A percentile compares a stretch with the other conserved stretches of the same genome.
Evolutionary conservation across 306 rosid genomes (phyloP).

Genomic region (Inga laurina): DNA sequence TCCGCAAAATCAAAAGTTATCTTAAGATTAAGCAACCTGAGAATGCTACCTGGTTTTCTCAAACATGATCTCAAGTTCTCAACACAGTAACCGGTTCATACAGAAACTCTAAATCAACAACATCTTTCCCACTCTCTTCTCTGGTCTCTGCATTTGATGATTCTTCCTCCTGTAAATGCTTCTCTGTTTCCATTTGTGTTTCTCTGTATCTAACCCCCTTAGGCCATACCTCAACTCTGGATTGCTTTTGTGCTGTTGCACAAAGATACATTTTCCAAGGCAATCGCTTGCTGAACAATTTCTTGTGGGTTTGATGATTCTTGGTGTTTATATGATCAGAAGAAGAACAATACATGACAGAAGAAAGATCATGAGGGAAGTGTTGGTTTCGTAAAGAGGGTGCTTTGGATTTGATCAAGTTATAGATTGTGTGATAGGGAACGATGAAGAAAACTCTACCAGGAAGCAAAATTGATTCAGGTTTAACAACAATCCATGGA

Average conservation of each 20-base stretch:
- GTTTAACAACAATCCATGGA: constrained; percentile 76
- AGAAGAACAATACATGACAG: neutral
- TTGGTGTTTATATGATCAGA: constrained; percentile 40
- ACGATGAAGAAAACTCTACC: constrained; percentile 65
- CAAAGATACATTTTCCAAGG: constrained; percentile 2
- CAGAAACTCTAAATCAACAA: neutral
- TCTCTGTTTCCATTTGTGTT: neutral
- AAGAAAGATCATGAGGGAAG: neutral
- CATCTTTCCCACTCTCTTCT: neutral
- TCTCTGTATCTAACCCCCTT: constrained; percentile 15
- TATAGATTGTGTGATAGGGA: constrained; percentile 58
- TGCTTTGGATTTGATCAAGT: constrained; percentile 48
- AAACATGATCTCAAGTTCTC: constrained; percentile 64
- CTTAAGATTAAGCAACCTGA: constrained; percentile 36
- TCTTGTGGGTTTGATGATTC: constrained; percentile 24
- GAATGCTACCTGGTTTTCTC: constrained; percentile 45
- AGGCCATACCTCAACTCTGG: neutral
- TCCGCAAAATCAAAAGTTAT: constrained; percentile 42
- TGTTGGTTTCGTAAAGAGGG: constrained; percentile 14
- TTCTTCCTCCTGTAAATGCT: constrained; percentile 1
- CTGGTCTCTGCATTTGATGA: constrained; percentile 17
- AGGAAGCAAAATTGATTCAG: constrained; percentile 56
- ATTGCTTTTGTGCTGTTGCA: neutral
- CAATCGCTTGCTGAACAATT: neutral
- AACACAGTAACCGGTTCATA: constrained; percentile 7